Conservation (phyloP, 257 asterid genomes). For the Asclepias syriaca region DNA sequence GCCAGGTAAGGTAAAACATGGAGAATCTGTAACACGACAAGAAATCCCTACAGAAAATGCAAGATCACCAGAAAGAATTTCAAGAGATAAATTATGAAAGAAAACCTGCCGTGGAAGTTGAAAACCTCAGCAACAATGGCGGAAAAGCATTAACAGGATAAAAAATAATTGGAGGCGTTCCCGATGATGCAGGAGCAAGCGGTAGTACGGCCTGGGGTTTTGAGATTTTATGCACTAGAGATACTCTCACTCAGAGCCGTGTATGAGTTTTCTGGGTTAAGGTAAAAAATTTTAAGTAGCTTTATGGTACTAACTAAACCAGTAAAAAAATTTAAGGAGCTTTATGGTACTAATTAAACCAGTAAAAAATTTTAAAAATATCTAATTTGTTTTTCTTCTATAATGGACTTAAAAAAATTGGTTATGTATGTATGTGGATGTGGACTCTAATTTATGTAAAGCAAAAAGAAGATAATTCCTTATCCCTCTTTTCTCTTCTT, state of each 20-base stretch:
- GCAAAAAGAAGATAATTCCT: constrained; percentile 5
- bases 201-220: constrained; percentile 11
- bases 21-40: neutral
- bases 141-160: constrained; percentile 8
- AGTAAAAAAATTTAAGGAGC: no score
- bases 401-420: neutral
- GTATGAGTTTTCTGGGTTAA: no score
- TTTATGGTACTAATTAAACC: no score
- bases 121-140: constrained; percentile 8
- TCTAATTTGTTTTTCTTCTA: neutral
- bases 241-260: neutral
- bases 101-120: constrained; percentile 12
- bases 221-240: constrained; percentile 11
- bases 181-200: neutral
- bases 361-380: no score
- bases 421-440: neutral
- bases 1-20: neutral
- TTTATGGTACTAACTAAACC: no score
- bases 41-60: neutral
- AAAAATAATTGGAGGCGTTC: constrained; percentile 4
- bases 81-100: neutral
- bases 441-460: constrained; percentile 7
- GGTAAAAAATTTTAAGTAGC: no score
- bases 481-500: constrained; percentile 1
- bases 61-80: neutral